Evolutionary conservation across 306 rosid species (phyloP).

Genomic region (Neltuma alba): DNA sequence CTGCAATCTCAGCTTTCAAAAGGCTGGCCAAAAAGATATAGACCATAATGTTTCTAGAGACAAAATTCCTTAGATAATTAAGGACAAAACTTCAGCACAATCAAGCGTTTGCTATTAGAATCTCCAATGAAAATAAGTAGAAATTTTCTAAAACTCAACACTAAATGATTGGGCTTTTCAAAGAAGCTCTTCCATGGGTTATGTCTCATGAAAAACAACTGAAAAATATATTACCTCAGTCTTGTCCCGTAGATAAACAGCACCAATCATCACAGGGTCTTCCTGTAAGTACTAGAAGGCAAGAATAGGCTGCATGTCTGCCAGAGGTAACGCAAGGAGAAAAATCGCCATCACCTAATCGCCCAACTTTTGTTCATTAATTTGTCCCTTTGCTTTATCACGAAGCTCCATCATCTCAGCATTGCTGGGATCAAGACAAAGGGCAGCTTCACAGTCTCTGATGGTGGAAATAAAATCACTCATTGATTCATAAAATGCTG

Average conservation of each 20-base stretch:
- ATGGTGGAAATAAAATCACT: conserved; percentile 54
- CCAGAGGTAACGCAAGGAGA: conserved; percentile 25
- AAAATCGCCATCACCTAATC: conserved; percentile 23
- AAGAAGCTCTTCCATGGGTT: not conserved
- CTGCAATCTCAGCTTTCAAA: conserved; percentile 33
- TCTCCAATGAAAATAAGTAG: not conserved
- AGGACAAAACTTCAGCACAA: not conserved
- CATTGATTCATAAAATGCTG: conserved; percentile 81
- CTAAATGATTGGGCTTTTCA: not conserved
- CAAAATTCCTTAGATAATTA: conserved; percentile 17
- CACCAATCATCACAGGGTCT: conserved; percentile 32
- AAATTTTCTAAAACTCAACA: not conserved
- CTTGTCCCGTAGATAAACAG: conserved; percentile 12
- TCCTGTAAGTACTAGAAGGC: conserved; percentile 34
- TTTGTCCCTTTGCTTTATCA: conserved; percentile 49
- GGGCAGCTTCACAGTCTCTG: conserved; percentile 85
- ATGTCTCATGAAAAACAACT: not conserved
- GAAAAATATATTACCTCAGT: not conserved
- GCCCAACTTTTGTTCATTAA: conserved; percentile 47
- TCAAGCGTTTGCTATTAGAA: not conserved
- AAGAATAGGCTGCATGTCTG: conserved; percentile 42
- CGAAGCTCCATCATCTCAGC: conserved; percentile 66
- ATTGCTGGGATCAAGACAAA: conserved; percentile 77
- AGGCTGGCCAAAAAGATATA: conserved; percentile 36
- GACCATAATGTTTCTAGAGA: conserved; percentile 33